phyloP scores from a whole-genome alignment of 306 rosid genomes.

The Pterocarpus santalinus region DNA sequence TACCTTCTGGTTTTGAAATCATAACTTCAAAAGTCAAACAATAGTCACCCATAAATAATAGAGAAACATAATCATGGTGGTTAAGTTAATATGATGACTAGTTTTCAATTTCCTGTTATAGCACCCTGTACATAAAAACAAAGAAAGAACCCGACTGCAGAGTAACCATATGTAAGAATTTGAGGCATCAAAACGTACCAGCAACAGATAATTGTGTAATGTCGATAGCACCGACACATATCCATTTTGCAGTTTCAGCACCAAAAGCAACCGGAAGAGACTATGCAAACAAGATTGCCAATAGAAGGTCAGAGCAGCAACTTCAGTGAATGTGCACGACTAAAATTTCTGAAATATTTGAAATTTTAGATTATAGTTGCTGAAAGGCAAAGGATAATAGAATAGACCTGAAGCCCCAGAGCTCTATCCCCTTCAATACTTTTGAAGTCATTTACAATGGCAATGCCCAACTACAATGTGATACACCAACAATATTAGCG shows the following conservation, averaged over 20 bases:
- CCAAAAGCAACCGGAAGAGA: slow-evolving; percentile 99
- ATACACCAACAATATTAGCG: slow-evolving; percentile 21
- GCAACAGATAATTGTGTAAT: slow-evolving; percentile 92
- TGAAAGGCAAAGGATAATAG: slow-evolving; percentile 23
- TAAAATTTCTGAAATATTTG: slow-evolving; percentile 22
- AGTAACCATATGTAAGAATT: neutral
- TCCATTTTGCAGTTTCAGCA: slow-evolving; percentile 97
- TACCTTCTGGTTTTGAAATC: neutral
- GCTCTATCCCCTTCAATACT: slow-evolving; percentile 99
- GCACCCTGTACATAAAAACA: neutral
- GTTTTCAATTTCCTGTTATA: neutral
- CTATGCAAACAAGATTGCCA: slow-evolving; percentile 61
- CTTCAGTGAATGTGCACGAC: slow-evolving; percentile 33
- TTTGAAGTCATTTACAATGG: slow-evolving; percentile 97
- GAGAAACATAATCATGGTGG: neutral
- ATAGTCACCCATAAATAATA: neutral
- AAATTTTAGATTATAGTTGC: neutral
- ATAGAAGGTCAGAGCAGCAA: slow-evolving; percentile 34
- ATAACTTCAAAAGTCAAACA: neutral
- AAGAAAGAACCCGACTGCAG: neutral
- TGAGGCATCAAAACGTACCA: slow-evolving; percentile 60
- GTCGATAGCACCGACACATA: slow-evolving; percentile 97
- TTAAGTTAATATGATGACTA: neutral
- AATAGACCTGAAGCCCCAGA: slow-evolving; percentile 90
- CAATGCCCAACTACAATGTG: slow-evolving; percentile 86